These are phyloP conservation scores for Magnaporthiopsis rhizophila DNA, from an alignment of 2,329 filamentous ascomycete genomes.

Conservation along the genomic window DNA sequence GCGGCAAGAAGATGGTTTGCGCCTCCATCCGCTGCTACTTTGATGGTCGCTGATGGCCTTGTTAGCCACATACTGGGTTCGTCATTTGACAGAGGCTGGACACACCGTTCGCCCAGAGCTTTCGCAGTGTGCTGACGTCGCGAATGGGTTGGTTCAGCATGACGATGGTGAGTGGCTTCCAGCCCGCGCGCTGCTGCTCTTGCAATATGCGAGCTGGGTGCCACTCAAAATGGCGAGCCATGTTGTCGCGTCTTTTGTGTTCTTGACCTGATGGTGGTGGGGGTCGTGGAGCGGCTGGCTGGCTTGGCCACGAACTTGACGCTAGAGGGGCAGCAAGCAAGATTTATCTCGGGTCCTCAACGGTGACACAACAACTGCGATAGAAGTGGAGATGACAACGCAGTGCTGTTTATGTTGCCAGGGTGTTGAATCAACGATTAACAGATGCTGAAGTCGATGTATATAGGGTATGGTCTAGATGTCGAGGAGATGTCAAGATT, in stretches of 20 bases:
- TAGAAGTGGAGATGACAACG: background rate
- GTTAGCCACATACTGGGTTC: background rate
- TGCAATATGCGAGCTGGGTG: conserved; percentile 12
- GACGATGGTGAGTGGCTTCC: conserved; percentile 31
- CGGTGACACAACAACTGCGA: background rate
- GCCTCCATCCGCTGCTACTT: conserved; percentile 83
- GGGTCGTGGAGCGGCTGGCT: background rate
- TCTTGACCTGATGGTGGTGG: background rate
- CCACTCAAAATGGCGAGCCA: conserved; percentile 14
- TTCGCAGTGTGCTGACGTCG: conserved; percentile 37
- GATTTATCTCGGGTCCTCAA: background rate
- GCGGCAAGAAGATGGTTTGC: conserved; percentile 64
- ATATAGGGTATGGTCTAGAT: background rate
- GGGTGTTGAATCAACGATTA: background rate
- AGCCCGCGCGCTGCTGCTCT: background rate
- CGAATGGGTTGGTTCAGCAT: conserved; percentile 44
- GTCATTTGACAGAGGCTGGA: background rate
- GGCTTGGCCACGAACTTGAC: background rate
- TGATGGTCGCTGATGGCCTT: conserved; percentile 36
- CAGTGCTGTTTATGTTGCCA: background rate
- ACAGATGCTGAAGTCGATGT: too few species aligned
- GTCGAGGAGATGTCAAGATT: background rate
- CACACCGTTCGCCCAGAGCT: conserved; percentile 42
- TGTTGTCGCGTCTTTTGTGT: background rate
- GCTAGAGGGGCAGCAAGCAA: background rate